These are phyloP conservation scores for Solanum clarkiae DNA, from an alignment of 257 asterid genomes.

Conservation along the genomic window DNA sequence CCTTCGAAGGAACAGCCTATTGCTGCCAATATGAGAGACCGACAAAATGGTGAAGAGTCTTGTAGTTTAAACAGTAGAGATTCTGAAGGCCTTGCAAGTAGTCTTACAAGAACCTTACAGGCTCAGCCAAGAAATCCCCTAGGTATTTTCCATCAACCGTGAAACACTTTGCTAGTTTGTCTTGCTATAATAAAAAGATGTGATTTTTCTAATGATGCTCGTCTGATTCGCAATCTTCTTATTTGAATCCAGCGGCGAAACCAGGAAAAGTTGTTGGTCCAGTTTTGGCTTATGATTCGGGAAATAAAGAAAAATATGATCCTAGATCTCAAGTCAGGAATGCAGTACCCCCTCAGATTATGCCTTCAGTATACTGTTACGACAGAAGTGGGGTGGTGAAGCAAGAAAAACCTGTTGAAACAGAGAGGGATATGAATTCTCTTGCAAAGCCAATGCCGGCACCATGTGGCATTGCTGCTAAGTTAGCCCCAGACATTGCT, in stretches of 20 bases:
- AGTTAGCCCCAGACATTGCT: slow-evolving; percentile 53
- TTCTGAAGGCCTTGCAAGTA: slow-evolving; percentile 29
- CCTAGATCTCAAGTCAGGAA: slow-evolving; percentile 34
- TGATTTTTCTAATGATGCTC: not conserved
- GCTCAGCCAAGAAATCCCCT: slow-evolving; percentile 51
- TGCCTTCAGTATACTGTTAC: slow-evolving; percentile 26
- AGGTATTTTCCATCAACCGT: slow-evolving; percentile 19
- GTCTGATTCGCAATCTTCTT: not conserved
- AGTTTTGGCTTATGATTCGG: slow-evolving; percentile 24
- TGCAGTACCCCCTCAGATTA: slow-evolving; percentile 20
- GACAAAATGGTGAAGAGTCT: slow-evolving; percentile 39
- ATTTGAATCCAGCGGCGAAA: slow-evolving; percentile 28
- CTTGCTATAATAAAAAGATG: not conserved
- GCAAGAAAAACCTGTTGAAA: slow-evolving; percentile 28
- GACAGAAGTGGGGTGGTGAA: slow-evolving; percentile 20
- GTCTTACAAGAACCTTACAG: slow-evolving; percentile 35
- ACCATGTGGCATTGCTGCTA: slow-evolving; percentile 47
- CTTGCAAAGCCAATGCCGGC: slow-evolving; percentile 35
- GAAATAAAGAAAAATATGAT: slow-evolving; percentile 38
- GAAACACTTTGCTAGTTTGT: not conserved
- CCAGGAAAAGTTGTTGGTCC: slow-evolving; percentile 60
- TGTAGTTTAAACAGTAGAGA: slow-evolving; percentile 33
- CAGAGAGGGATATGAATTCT: not conserved
- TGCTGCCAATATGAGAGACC: slow-evolving; percentile 23
- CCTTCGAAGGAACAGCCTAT: slow-evolving; percentile 38